phyloP scores from a whole-genome alignment of 352 stramenopile species.

The Globisporangium sylvaticum region DNA sequence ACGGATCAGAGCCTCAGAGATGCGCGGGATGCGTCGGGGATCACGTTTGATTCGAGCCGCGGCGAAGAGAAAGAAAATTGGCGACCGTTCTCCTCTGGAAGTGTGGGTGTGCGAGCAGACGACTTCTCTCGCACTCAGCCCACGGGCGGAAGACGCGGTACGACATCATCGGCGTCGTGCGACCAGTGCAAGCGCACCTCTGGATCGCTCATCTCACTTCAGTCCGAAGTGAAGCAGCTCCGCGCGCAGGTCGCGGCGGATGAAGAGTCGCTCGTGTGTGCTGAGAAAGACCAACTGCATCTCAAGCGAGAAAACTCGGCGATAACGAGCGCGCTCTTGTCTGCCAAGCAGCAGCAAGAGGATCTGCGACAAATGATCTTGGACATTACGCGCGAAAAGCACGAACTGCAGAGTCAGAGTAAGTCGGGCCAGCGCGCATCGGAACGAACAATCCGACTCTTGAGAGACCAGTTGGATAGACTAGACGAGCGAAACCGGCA shows the following conservation, averaged over 20 bases:
- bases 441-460: conserved; percentile 22
- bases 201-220: conserved; percentile 31
- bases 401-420: conserved; percentile 33
- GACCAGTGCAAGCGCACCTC: conserved; percentile 38
- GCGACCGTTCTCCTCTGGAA: conserved; percentile 22
- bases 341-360: conserved; percentile 51
- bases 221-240: conserved; percentile 49
- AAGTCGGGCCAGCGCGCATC: conserved; percentile 35
- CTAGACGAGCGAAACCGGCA: conserved; percentile 24
- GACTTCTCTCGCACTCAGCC: conserved; percentile 33
- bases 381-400: conserved; percentile 52
- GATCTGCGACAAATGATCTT: conserved; percentile 42
- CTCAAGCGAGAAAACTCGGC: conserved; percentile 43
- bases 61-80: conserved; percentile 28
- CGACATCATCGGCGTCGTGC: conserved; percentile 15
- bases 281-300: conserved; percentile 36
- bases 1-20: conserved; percentile 8
- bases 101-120: conserved; percentile 13
- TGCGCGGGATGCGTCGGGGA: conserved; percentile 24
- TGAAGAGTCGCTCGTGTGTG: conserved; percentile 39
- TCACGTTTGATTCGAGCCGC: conserved; percentile 41
- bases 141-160: conserved; percentile 10
- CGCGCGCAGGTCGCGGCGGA: conserved; percentile 31
- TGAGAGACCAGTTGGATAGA: conserved; percentile 32
- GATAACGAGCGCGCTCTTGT: conserved; percentile 37